Base-by-base conservation (phyloP, 176 grass and related monocot genomes). In the Elymus sibiricus region DNA sequence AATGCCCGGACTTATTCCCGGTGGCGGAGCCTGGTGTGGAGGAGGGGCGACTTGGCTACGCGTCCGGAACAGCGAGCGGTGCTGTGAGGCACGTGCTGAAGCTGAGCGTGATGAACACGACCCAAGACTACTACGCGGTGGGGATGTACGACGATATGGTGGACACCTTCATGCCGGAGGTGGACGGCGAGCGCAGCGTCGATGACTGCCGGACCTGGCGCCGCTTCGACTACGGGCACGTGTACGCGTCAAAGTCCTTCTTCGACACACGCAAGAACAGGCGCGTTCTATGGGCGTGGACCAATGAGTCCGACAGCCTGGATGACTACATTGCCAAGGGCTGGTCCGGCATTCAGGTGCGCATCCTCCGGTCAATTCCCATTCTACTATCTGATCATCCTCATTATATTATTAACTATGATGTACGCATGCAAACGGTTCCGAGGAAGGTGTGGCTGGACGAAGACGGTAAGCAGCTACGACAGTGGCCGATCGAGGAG, bases 1-100 rank as follows among this genome's bases (percentile, higher is more conserved):
- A 97, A 84, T 97, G 94, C 80, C 92, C 94, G 2, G 94, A 97
- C 84, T 78, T 97, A 24, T 97, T 92, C 47, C 94, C 94, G 4
- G 92, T 97, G 24, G 77, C 87, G 25, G 63, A 71, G 25, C 64
- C 63, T 24, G 89, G 91, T 28, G 12, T 24, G 6, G 15, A 19
- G 25, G 44, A 76, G 12, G 89, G 87, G 3, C 49, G 16, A 53
- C 78, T 97, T 21, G 85, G 92, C 38, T 72, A 6, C 70, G 22
- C 76, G 32, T 83, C 85, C 2, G 49, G 49, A 53, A 17, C 49
- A 19, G 79, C 37, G 37, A 63, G 4, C 6, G 67, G 35, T 9
- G 21, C 80, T 1, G 88, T 88, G 43, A 88, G 72, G 83, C 90
- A 93, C 44, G 88, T 97, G 19, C 58, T 97, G 11, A 94, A 93